A percentile compares a stretch with the other conserved stretches of the same genome.
These are phyloP conservation scores for Encephalitozoon romaleae DNA, from an alignment of 371 early-diverging fungal species.

Conservation along the genomic window DNA sequence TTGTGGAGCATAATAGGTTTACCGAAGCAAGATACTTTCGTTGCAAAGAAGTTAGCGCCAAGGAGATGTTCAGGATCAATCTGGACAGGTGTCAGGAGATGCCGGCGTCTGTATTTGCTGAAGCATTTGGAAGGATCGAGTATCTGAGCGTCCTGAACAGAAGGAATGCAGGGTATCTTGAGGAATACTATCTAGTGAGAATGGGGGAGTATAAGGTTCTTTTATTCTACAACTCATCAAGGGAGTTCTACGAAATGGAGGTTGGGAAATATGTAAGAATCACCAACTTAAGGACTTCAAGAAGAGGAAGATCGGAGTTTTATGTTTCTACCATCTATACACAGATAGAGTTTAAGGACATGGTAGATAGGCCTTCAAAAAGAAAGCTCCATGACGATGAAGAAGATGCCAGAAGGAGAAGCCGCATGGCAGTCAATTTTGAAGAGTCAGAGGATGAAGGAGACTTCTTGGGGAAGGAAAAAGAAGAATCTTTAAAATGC, in stretches of 20 bases:
- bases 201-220: slow-evolving; percentile 39
- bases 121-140: slow-evolving; percentile 45
- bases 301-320: slow-evolving; percentile 33
- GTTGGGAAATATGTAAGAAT: slow-evolving; percentile 41
- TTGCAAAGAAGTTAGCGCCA: slow-evolving; percentile 30
- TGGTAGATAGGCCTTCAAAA: no score
- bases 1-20: slow-evolving; percentile 44
- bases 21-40: slow-evolving; percentile 48
- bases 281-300: slow-evolving; percentile 38
- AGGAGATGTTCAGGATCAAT: slow-evolving; percentile 29
- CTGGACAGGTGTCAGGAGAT: neutral
- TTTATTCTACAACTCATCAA: slow-evolving; percentile 46
- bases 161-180: neutral
- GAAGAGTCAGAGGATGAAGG: neutral
- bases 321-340: slow-evolving; percentile 59
- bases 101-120: slow-evolving; percentile 25
- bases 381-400: neutral
- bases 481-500: neutral
- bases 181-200: slow-evolving; percentile 45
- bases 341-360: slow-evolving; percentile 24
- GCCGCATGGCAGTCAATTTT: neutral
- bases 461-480: neutral
- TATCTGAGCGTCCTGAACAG: slow-evolving; percentile 50
- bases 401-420: neutral
- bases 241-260: slow-evolving; percentile 39